Percentiles rank a stretch among this genome's conserved stretches.
Conservation (phyloP, 305 asterid genomes). For the Rubia peregrina region DNA sequence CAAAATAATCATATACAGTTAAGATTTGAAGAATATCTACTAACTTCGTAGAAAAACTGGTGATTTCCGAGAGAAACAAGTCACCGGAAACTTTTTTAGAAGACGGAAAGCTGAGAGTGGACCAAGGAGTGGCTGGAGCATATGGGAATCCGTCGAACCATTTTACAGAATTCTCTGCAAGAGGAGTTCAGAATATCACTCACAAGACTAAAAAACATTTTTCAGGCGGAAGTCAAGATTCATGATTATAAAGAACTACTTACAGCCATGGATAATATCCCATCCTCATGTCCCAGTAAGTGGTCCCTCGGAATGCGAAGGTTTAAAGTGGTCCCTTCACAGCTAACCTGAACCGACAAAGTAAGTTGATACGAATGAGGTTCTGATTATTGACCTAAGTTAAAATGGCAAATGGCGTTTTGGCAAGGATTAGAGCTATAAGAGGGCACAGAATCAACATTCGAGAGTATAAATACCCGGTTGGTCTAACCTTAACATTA, state of each 20-base stretch:
- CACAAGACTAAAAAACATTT: no score
- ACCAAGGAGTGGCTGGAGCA: slow-evolving; percentile 50
- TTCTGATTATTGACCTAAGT: not conserved
- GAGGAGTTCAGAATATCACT: not conserved
- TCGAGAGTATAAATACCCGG: no score
- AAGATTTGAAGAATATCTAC: not conserved
- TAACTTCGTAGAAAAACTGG: slow-evolving; percentile 26
- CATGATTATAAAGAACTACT: slow-evolving; percentile 22
- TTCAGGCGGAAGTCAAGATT: not conserved
- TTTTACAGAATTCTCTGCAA: slow-evolving; percentile 78
- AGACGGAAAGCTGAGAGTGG: slow-evolving; percentile 16
- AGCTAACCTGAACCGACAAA: slow-evolving; percentile 54
- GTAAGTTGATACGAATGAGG: not conserved
- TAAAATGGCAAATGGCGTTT: not conserved
- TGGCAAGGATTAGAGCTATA: not conserved
- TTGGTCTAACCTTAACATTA: slow-evolving; percentile 68
- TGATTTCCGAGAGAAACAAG: slow-evolving; percentile 7
- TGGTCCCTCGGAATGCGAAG: slow-evolving; percentile 94
- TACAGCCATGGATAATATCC: slow-evolving; percentile 99
- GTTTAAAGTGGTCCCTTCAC: slow-evolving; percentile 61
- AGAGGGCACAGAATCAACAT: no score
- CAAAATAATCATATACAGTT: not conserved
- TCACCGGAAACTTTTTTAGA: slow-evolving; percentile 19
- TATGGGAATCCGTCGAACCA: slow-evolving; percentile 72
- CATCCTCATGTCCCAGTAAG: no score